These are phyloP conservation scores for Daedalea quercina DNA, from an alignment of 768 basidiomycete genomes.

Conservation along the genomic window DNA sequence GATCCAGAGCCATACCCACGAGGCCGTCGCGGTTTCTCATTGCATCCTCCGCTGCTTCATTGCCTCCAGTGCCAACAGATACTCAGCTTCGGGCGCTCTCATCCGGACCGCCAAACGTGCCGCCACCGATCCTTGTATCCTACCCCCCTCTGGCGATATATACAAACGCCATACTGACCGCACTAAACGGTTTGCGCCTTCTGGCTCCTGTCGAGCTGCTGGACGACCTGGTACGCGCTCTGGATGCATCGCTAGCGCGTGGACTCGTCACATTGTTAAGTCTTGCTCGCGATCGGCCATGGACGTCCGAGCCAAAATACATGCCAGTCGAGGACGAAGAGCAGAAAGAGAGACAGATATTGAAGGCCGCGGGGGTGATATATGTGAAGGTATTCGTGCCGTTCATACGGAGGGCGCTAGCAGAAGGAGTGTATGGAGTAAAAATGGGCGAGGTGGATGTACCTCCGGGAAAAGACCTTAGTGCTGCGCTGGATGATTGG, in stretches of 20 bases:
- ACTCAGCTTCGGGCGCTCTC: conserved; percentile 10
- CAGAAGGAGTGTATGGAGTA: conserved; percentile 67
- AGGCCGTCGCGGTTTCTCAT: conserved; percentile 14
- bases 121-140: conserved; percentile 63
- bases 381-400: conserved; percentile 62
- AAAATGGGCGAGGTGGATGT: conserved; percentile 4
- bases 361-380: conserved; percentile 43
- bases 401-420: conserved; percentile 61
- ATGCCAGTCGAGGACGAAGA: conserved; percentile 25
- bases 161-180: conserved; percentile 64
- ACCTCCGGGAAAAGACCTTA: not conserved
- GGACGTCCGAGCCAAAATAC: conserved; percentile 20
- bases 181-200: conserved; percentile 76
- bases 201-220: conserved; percentile 66
- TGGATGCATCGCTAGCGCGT: conserved; percentile 45
- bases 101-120: conserved; percentile 41
- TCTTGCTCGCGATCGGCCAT: conserved; percentile 28
- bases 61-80: conserved; percentile 11
- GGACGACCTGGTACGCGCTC: conserved; percentile 36
- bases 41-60: not conserved
- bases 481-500: not conserved
- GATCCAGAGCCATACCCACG: not conserved
- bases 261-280: conserved; percentile 39
- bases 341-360: conserved; percentile 28
- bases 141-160: conserved; percentile 69